Base-by-base conservation (phyloP, 306 rosid genomes). In the Comarum palustre region DNA sequence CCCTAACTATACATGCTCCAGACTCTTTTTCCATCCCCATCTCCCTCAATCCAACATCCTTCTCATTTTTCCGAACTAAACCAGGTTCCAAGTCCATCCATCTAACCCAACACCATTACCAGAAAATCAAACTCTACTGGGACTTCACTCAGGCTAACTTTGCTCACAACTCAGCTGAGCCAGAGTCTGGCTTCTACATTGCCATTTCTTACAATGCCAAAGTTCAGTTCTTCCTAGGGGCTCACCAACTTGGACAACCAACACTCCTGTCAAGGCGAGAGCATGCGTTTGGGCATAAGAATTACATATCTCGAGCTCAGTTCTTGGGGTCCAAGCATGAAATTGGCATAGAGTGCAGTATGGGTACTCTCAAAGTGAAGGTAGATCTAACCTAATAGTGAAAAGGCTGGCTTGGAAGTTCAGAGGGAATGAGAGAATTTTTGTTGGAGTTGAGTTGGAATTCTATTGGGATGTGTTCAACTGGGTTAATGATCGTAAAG, bases 371-470 rank as follows among this genome's bases (percentile, higher is more conserved):
- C 19, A 81, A 65, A 46, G 91, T 92, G 15, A 81, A 82, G 70
- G 88, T 92, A n/a, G 96, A 92, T 31, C 48, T 29, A 82, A 84
- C 43, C 83, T 92, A 43, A 72, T 73, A 0, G 89, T 92, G 66
- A 89, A 86, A 41, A 86, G 97, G 69, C 72, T 92, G 25, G 87
- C 89, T 15, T 92, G 97, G 97, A 92, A 92, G 71, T 92, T 92
- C 73, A 84, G 97, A 86, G 97, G 97, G 78, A 89, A 87, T 55
- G 97, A 92, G 84, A 87, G 77, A 77, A 74, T 92, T 36, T 83
- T 80, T 24, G 72, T 89, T 1, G 96, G 90, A 0, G 73, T 80
- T 22, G 96, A 87, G 22, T 90, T 91, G 1, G 97, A 89, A 73
- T 91, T 91, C 72, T 91, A 82, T 6, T 91, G 97, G 97, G 97